Evolutionary conservation across 1,284 basidiomycete genomes (phyloP).

Genomic region (Malassezia psittaci): DNA sequence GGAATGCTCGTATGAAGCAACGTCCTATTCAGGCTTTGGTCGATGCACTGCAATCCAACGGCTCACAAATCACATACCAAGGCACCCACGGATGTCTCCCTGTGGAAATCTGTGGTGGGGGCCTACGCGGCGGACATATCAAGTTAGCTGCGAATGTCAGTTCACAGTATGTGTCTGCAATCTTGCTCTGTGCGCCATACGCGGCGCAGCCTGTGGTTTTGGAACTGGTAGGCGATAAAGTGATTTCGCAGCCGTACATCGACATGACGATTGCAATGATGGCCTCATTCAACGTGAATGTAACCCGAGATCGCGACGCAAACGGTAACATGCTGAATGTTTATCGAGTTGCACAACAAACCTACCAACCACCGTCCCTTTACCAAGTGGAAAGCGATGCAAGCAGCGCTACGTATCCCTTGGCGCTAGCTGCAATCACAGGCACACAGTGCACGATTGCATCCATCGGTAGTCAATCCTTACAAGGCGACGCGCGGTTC

Average conservation of each 20-base stretch:
- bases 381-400: constrained; percentile 96
- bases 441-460: constrained; percentile 84
- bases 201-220: constrained; percentile 70
- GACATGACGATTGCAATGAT: constrained; percentile 99
- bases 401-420: constrained; percentile 88
- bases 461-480: constrained; percentile 78
- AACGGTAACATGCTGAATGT: constrained; percentile 58
- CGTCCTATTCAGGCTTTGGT: constrained; percentile 89
- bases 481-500: constrained; percentile 93
- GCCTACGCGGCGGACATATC: constrained; percentile 68
- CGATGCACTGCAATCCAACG: constrained; percentile 73
- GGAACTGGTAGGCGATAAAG: constrained; percentile 79
- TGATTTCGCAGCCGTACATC: constrained; percentile 98
- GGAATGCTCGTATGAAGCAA: constrained; percentile 98
- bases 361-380: constrained; percentile 62
- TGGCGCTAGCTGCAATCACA: constrained; percentile 90
- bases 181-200: constrained; percentile 91
- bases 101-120: constrained; percentile 57
- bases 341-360: constrained; percentile 75
- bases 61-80: constrained; percentile 66
- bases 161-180: constrained; percentile 94
- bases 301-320: constrained; percentile 61
- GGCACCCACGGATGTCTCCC: constrained; percentile 78
- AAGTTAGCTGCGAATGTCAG: constrained; percentile 86
- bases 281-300: constrained; percentile 78